Evolutionary conservation across 257 asterid species (phyloP).

Genomic region (Solanum chmielewskii): DNA sequence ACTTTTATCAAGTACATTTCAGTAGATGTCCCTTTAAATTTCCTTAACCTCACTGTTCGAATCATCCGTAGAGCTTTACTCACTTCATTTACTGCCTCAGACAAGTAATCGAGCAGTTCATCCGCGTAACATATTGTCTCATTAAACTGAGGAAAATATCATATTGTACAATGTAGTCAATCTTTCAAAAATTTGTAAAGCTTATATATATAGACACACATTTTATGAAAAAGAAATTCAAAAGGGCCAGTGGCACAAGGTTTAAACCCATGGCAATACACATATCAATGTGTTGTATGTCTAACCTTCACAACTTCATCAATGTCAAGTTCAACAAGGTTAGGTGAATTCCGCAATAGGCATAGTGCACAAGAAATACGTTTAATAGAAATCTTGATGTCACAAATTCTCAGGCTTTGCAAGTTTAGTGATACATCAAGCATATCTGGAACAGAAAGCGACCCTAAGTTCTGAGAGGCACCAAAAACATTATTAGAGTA

Average conservation of each 20-base stretch:
- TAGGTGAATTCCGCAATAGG: not conserved
- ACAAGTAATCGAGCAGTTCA: not conserved
- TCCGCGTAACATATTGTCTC: not conserved
- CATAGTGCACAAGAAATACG: not conserved
- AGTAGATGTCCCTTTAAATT: not conserved
- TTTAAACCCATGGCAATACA: too few relatives aligned
- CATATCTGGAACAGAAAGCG: not conserved
- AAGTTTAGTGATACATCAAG: not conserved
- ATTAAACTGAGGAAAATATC: not conserved
- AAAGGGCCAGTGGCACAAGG: too few relatives aligned
- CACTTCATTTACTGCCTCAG: not conserved
- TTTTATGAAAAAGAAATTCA: too few relatives aligned
- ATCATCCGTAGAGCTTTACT: not conserved
- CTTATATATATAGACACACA: too few relatives aligned
- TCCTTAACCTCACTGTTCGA: not conserved
- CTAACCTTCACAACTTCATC: not conserved
- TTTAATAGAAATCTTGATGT: not conserved
- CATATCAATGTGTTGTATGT: not conserved
- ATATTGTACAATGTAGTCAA: not conserved
- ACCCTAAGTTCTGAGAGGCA: not conserved
- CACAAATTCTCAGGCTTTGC: not conserved
- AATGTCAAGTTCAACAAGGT: not conserved
- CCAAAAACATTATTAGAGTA: not conserved
- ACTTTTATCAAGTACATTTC: not conserved
- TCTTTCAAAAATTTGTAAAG: too few relatives aligned